Base-by-base conservation (phyloP, 345 rosid genomes). In the Populus ilicifolia region DNA sequence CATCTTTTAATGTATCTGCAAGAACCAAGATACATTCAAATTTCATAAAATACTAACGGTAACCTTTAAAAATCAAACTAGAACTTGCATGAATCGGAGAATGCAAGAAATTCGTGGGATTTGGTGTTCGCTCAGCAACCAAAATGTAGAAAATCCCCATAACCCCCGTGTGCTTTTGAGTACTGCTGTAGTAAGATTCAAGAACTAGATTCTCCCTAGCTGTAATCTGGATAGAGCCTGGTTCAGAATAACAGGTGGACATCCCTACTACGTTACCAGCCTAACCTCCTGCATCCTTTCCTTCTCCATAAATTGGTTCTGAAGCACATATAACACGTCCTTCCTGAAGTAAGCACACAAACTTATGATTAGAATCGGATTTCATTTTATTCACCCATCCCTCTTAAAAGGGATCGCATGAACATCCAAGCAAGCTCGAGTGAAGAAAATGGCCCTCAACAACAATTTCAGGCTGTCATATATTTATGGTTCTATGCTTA, bases 211-310 rank as follows among this genome's bases (percentile, higher is more conserved):
- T 88, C 81, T 95, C 98, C 71, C 91, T 87, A 36, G 79, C 77
- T 14, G 71, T 78, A 67, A 95, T 85, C 88, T 81, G 89, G 72
- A 92, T 81, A 5, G 89, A 78, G 10, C 95, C 93, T 23, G 93
- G 90, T 36, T 82, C 73, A 44, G 94, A 94, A 81, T 91, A 92
- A 86, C 96, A 95, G 35, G 97, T 78, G 2, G 99, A 88, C 98
- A 95, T 93, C 80, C 99, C 99, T 27, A 95, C 97, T 21, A 95
- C 79, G 62, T 93, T 90, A 70, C 98, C 99, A 67, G 88, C 86
- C 82, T 95, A 98, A 27, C 93, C 87, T 74, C 99, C 99, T 16
- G 89, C 88, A 83, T 92, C 96, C 21, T 69, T 80, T 73, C 98
- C 98, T 23, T 82, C 68, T 18, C 99, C 98, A 41, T 93, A 95